phyloP scores from a whole-genome alignment of 2,329 filamentous ascomycete species.

The Pestalotiopsis sp. region DNA sequence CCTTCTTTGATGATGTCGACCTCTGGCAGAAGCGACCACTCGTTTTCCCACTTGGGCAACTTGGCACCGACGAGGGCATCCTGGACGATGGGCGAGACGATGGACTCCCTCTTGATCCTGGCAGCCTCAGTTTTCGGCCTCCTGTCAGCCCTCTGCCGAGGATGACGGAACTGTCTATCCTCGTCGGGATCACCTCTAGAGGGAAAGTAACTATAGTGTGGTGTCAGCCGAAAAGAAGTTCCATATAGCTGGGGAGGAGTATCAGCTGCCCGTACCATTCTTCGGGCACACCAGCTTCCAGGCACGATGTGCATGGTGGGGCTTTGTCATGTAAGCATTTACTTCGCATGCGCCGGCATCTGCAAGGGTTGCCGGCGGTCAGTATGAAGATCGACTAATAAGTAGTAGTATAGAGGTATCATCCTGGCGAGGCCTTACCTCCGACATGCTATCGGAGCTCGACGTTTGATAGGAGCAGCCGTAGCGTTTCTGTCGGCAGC shows the following conservation, averaged over 20 bases:
- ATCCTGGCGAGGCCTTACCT: slow-evolving; percentile 36
- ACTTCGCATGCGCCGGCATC: slow-evolving; percentile 59
- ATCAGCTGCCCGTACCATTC: slow-evolving; percentile 46
- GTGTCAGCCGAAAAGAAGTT: slow-evolving; percentile 8
- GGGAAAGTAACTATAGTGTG: slow-evolving; percentile 48
- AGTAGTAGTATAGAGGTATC: background rate
- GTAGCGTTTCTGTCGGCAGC: slow-evolving; percentile 12
- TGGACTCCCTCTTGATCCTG: slow-evolving; percentile 30
- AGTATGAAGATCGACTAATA: background rate
- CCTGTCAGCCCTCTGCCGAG: slow-evolving; percentile 52
- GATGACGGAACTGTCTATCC: slow-evolving; percentile 60
- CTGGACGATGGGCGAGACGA: slow-evolving; percentile 22
- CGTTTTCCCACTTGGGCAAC: slow-evolving; percentile 38
- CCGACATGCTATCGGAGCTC: slow-evolving; percentile 55
- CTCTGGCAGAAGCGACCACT: slow-evolving; percentile 54
- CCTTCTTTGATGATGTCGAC: slow-evolving; percentile 53
- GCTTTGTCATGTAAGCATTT: slow-evolving; percentile 56
- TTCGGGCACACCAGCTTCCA: slow-evolving; percentile 49
- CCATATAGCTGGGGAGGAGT: background rate
- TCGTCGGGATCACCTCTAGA: slow-evolving; percentile 54
- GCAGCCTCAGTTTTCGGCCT: slow-evolving; percentile 33
- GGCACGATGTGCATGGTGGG: slow-evolving; percentile 55
- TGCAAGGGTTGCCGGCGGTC: slow-evolving; percentile 24
- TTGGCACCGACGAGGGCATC: slow-evolving; percentile 32
- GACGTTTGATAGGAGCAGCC: slow-evolving; percentile 43